Base-by-base conservation (phyloP, 306 rosid genomes). In the Cucurbita maxima region DNA sequence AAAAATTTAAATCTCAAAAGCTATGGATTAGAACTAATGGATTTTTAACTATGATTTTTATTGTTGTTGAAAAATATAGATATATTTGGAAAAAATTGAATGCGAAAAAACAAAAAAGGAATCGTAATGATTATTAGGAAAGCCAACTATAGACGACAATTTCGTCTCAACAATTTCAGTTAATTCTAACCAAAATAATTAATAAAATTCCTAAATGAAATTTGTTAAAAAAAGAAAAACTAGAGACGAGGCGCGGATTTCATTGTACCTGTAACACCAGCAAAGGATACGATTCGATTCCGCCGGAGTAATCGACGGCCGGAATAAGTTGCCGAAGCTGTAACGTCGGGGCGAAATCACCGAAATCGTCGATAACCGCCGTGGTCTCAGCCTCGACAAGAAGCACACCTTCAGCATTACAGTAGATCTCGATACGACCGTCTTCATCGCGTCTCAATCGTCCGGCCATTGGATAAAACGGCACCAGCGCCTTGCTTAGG, bases 381-480 rank as follows among this genome's bases (percentile, higher is more conserved):
- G 50, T 70, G 1, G 88, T 85, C 11, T 85, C 87, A 0, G 98
- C 96, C 81, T 82, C 87, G 0, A 92, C 86, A 50, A 92, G 84
- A 30, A 92, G 90, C 38, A 88, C 98, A 0, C 98, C 96, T 18
- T 84, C 87, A 0, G 78, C 96, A 71, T 78, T 81, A 60, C 96
- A 92, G 6, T 88, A 82, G 58, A 92, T 86, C 87, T 90, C 93
- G 9, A 90, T 87, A 50, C 96, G 87, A 3, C 92, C 96, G 63
- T 85, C 89, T 16, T 88, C 91, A 41, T 90, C 96, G 1, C 87
- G 87, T 58, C 83, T 81, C 19, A 88, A 83, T 0, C 96, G 83
- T 1, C 96, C 96, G 0, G 91, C 96, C 90, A 92, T 89, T 9
- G 96, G 95, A 57, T 86, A 92, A 58, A 92, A 92, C 0, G 87